These are phyloP conservation scores for Neoboletus brunneissimus DNA, from an alignment of 768 basidiomycete genomes.

Conservation along the genomic window DNA sequence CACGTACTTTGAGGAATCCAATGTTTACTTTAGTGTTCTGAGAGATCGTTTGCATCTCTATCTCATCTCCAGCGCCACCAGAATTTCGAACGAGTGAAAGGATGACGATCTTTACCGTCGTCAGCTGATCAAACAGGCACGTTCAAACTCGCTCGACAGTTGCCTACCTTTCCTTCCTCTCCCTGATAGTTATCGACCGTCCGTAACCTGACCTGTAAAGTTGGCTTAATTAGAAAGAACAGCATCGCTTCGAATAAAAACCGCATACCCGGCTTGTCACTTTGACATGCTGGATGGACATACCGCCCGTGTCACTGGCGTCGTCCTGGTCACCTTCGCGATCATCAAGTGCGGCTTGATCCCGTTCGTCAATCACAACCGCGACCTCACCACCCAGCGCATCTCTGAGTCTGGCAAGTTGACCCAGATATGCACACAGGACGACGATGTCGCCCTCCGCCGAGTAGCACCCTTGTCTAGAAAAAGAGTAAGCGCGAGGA, in stretches of 20 bases:
- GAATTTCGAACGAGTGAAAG: conserved; percentile 73
- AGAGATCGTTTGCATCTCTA: conserved; percentile 14
- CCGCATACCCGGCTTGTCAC: conserved; percentile 50
- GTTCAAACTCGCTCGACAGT: not conserved
- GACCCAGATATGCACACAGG: conserved; percentile 52
- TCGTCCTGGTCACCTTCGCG: conserved; percentile 44
- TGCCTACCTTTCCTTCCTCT: conserved; percentile 55
- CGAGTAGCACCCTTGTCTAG: conserved; percentile 48
- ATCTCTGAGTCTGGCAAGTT: conserved; percentile 44
- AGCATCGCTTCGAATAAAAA: not conserved
- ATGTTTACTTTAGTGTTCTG: conserved; percentile 40
- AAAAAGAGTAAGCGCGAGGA: not conserved
- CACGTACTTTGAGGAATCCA: conserved; percentile 67
- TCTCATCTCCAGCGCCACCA: conserved; percentile 43
- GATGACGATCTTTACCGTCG: conserved; percentile 54
- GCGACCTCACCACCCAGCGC: conserved; percentile 47
- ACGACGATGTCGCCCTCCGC: conserved; percentile 51
- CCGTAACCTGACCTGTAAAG: conserved; percentile 56
- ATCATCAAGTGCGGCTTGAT: conserved; percentile 57
- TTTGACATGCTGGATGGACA: conserved; percentile 43
- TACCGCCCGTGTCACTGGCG: conserved; percentile 15
- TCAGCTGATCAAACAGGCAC: not conserved
- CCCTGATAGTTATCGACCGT: conserved; percentile 82
- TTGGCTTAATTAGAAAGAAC: not conserved
- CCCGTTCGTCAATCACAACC: conserved; percentile 66